Evolutionary conservation across 2,329 filamentous ascomycete species (phyloP).

Genomic region (Aureobasidium sp.): DNA sequence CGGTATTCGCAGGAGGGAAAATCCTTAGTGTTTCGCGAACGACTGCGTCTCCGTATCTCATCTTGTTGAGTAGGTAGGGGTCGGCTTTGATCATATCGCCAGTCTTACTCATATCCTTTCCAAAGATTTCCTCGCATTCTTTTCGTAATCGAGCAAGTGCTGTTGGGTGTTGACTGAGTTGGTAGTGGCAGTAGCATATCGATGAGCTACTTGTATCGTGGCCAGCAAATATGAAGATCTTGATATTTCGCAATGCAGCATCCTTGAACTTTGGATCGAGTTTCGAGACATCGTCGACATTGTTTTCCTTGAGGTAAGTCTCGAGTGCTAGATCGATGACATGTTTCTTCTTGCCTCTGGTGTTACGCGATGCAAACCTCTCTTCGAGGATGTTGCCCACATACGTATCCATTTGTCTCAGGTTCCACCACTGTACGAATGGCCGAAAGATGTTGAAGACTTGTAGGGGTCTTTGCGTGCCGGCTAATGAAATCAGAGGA

Average conservation of each 20-base stretch:
- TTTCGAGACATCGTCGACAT: slow-evolving; percentile 15
- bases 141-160: slow-evolving; percentile 29
- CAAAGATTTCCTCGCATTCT: slow-evolving; percentile 47
- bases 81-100: slow-evolving; percentile 33
- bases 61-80: slow-evolving; percentile 40
- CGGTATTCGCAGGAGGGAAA: slow-evolving; percentile 40
- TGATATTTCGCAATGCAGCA: slow-evolving; percentile 29
- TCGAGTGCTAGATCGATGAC: slow-evolving; percentile 27
- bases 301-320: slow-evolving; percentile 31
- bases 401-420: slow-evolving; percentile 27
- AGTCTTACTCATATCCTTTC: slow-evolving; percentile 29
- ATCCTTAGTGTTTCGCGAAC: slow-evolving; percentile 47
- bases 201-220: slow-evolving; percentile 34
- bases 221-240: slow-evolving; percentile 35
- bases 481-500: slow-evolving; percentile 17
- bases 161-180: slow-evolving; percentile 28
- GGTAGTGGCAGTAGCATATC: slow-evolving; percentile 32
- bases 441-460: slow-evolving; percentile 29
- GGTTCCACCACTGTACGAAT: slow-evolving; percentile 27
- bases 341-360: slow-evolving; percentile 26
- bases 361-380: slow-evolving; percentile 26
- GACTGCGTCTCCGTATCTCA: slow-evolving; percentile 45
- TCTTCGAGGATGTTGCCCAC: slow-evolving; percentile 28
- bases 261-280: slow-evolving; percentile 30
- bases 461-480: slow-evolving; percentile 28